A percentile compares a stretch with the other conserved stretches of the same genome.
phyloP scores from a whole-genome alignment of 2,329 filamentous ascomycete species.

The Aureobasidium lini region DNA sequence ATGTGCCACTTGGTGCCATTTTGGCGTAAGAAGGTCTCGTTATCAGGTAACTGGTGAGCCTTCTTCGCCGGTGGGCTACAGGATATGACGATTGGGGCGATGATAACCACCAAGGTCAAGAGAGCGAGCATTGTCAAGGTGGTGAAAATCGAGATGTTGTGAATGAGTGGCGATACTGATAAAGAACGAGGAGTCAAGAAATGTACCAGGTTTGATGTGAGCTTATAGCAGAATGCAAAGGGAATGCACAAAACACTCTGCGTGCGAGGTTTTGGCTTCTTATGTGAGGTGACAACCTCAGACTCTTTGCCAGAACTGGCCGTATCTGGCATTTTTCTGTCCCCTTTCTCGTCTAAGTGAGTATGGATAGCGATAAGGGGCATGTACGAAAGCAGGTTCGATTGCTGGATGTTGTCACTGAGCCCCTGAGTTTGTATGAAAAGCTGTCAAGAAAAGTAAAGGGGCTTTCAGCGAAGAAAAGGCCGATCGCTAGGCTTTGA shows the following conservation, averaged over 20 bases:
- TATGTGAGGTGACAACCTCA: too few relatives aligned
- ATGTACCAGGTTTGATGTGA: neutral
- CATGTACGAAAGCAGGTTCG: too few relatives aligned
- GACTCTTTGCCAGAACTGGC: too few relatives aligned
- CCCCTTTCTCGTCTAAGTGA: too few relatives aligned
- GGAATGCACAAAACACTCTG: neutral
- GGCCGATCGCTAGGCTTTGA: too few relatives aligned
- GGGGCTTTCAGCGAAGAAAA: too few relatives aligned
- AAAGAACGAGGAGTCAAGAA: neutral
- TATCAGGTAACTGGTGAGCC: neutral
- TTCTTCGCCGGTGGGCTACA: neutral
- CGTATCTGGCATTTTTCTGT: too few relatives aligned
- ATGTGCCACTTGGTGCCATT: constrained; percentile 9
- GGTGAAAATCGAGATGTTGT: neutral
- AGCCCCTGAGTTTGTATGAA: too few relatives aligned
- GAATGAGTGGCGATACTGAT: neutral
- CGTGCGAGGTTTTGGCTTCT: too few relatives aligned
- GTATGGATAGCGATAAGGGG: too few relatives aligned
- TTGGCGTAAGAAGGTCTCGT: neutral
- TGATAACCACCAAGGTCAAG: neutral
- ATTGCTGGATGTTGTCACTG: too few relatives aligned
- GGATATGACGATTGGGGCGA: neutral
- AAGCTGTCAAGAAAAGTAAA: too few relatives aligned
- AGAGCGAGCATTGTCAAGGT: neutral
- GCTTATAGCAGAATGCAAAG: neutral